Conservation (phyloP, 2,329 filamentous ascomycete species). For the Whalleya microplaca region DNA sequence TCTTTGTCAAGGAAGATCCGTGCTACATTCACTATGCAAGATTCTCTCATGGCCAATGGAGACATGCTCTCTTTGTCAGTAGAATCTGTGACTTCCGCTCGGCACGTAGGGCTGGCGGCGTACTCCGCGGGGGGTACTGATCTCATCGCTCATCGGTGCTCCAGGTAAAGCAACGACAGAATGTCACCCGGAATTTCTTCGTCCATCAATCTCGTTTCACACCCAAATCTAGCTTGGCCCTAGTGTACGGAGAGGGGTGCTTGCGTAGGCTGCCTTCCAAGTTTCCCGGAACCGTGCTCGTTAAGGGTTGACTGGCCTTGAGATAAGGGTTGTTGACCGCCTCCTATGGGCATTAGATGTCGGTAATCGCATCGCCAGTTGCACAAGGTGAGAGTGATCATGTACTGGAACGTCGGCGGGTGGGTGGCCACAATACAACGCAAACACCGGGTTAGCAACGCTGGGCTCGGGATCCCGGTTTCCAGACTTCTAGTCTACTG, state of each 20-base stretch:
- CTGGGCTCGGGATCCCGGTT: slow-evolving; percentile 18
- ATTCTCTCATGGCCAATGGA: slow-evolving; percentile 20
- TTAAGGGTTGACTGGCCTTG: not conserved
- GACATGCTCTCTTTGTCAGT: no score
- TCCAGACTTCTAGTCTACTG: slow-evolving; percentile 16
- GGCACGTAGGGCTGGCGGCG: not conserved
- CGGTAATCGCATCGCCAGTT: slow-evolving; percentile 5
- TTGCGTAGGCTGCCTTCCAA: not conserved
- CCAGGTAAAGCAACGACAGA: not conserved
- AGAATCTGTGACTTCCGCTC: slow-evolving; percentile 15
- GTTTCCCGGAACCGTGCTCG: not conserved
- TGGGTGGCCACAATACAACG: slow-evolving; percentile 10
- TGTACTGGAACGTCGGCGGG: slow-evolving; percentile 14
- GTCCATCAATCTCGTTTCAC: not conserved
- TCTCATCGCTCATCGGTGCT: not conserved
- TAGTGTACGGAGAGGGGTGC: not conserved
- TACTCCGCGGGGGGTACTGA: not conserved
- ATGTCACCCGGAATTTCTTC: not conserved
- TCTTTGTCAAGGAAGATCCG: slow-evolving; percentile 15
- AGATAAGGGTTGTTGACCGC: slow-evolving; percentile 12
- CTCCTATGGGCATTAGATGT: slow-evolving; percentile 5
- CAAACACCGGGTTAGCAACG: slow-evolving; percentile 10
- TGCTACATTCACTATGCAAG: slow-evolving; percentile 27
- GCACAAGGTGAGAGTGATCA: slow-evolving; percentile 19
- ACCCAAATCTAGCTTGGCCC: not conserved